Base-by-base conservation (phyloP, 352 stramenopile genomes). In the Pythium rhizo-oryzae region DNA sequence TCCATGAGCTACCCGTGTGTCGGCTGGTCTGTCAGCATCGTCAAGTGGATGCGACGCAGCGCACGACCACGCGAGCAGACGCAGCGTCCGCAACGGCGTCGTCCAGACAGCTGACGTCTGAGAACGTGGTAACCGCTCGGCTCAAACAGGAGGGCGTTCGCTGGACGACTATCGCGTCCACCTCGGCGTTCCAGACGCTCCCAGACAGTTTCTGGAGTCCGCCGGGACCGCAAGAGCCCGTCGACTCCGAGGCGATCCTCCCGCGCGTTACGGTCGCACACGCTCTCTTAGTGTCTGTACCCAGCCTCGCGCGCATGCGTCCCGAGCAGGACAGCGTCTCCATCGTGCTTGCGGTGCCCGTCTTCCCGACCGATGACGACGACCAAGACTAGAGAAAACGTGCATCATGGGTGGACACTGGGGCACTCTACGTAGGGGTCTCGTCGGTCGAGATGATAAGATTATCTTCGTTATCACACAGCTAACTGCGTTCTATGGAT, bases 1-100 rank as follows among this genome's bases (percentile, higher is more conserved):
- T 85, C 6, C 62, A 85, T 21, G 44, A 60, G 8, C 53, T 85
- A 37, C 76, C 78, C 28, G 41, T 63, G 18, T 83, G 74, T 67
- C 69, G 76, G 21, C 65, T 85, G n/a, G 60, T 70, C 50, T 83
- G 75, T 21, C 57, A 66, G 23, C 33, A 37, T n/a, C 51, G 37
- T 51, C 52, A 37, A 55, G 18, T 15, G 19, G 39, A 24, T 16
- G 8, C 37, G 28, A 54, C 33, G 15, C 39, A 51, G 12, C 50
- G 28, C 18, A 57, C 15, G 9, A 59, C 18, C 21, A n/a, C 24
- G 30, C 44, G 24, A 1, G 28, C 6, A 33, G n/a, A 51, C 16
- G 21, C 35, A 2, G 13, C 43, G 5, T 46, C 57, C 2, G 33
- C 24, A 12, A 21, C 25, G 30, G 24, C 33, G 2, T 64, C 56